Conservation (phyloP, 1,284 basidiomycete genomes). For the Moesziomyces parantarcticus region DNA sequence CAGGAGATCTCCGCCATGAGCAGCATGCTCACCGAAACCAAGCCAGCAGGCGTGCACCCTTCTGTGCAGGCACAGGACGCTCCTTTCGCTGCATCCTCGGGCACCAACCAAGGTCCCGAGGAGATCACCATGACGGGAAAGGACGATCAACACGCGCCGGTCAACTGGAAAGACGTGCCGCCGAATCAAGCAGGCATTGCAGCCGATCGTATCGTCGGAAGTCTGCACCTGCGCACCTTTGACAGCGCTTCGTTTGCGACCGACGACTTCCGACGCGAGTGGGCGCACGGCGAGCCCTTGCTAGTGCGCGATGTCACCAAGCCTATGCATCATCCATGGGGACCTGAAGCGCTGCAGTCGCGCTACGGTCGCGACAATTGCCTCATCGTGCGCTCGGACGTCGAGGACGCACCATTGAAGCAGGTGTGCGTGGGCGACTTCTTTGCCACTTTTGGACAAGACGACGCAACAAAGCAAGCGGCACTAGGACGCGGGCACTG, state of each 20-base stretch:
- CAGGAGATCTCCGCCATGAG: conserved; percentile 76
- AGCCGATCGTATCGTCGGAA: conserved; percentile 30
- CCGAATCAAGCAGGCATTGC: conserved; percentile 17
- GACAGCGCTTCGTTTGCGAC: conserved; percentile 17
- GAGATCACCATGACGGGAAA: no score
- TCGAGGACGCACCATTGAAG: conserved; percentile 74
- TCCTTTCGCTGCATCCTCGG: not conserved
- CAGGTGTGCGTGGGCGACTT: conserved; percentile 77
- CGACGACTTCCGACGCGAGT: conserved; percentile 26
- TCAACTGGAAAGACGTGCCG: conserved; percentile 17
- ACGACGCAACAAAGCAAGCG: conserved; percentile 71
- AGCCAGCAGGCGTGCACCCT: not conserved
- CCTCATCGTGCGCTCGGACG: conserved; percentile 71
- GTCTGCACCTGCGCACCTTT: conserved; percentile 18
- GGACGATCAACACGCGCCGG: conserved; percentile 1
- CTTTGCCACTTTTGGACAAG: conserved; percentile 81
- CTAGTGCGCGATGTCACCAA: conserved; percentile 47
- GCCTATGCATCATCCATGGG: conserved; percentile 72
- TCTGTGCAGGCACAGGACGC: not conserved
- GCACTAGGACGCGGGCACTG: conserved; percentile 69
- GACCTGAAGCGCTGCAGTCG: conserved; percentile 78
- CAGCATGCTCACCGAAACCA: conserved; percentile 40
- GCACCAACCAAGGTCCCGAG: not conserved
- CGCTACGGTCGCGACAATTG: conserved; percentile 75
- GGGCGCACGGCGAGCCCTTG: conserved; percentile 52